These are phyloP conservation scores for Groenewaldozyma tartarivorans DNA, from an alignment of 805 yeast species.

Conservation along the genomic window DNA sequence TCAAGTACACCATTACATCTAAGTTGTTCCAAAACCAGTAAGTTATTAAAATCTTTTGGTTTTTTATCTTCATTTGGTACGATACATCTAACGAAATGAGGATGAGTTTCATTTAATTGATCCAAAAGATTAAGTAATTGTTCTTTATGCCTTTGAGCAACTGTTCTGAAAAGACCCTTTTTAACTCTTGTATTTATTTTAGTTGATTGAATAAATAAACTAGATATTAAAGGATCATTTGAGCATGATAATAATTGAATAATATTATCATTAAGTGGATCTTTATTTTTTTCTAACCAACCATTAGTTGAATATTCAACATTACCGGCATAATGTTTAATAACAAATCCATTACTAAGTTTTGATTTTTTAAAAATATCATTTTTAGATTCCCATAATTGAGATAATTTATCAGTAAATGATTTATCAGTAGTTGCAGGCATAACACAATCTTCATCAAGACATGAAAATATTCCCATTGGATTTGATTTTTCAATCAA, in stretches of 20 bases:
- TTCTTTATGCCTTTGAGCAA: conserved; percentile 81
- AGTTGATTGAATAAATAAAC: conserved; percentile 42
- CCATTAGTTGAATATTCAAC: conserved; percentile 91
- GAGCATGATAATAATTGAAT: conserved; percentile 53
- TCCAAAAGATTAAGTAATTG: conserved; percentile 65
- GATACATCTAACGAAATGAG: conserved; percentile 95
- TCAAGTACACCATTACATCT: conserved; percentile 96
- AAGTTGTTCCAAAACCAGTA: conserved; percentile 74
- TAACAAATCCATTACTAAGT: conserved; percentile 64
- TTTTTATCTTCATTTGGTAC: conserved; percentile 74
- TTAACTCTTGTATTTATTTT: conserved; percentile 20
- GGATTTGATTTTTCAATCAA: conserved; percentile 69
- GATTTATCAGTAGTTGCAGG: conserved; percentile 81
- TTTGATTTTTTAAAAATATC: conserved; percentile 64
- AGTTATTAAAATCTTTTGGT: conserved; percentile 63
- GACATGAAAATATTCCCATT: conserved; percentile 73
- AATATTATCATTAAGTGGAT: conserved; percentile 76
- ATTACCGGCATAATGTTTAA: conserved; percentile 90
- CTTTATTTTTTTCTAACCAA: conserved; percentile 92
- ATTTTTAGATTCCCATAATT: conserved; percentile 48
- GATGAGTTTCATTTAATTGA: conserved; percentile 72
- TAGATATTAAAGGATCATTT: conserved; percentile 42
- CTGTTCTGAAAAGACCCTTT: conserved; percentile 55
- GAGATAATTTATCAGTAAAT: conserved; percentile 68
- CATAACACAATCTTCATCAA: conserved; percentile 92